A percentile compares a stretch with the other conserved stretches of the same genome.
phyloP scores from a whole-genome alignment of 2,329 filamentous ascomycete genomes.

The Xylaria sp. region DNA sequence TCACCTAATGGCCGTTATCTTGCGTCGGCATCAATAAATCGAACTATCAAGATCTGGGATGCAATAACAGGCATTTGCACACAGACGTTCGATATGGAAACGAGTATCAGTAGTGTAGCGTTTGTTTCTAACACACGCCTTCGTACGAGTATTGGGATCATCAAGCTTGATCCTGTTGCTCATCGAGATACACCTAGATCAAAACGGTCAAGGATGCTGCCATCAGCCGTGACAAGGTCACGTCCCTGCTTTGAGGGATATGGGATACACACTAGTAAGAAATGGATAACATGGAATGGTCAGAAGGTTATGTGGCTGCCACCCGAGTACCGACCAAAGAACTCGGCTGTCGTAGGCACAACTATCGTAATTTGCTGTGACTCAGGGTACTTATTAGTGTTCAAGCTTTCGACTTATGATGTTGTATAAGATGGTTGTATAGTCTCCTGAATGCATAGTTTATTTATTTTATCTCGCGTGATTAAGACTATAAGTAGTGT shows the following conservation, averaged over 20 bases:
- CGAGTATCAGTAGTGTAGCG: too few relatives aligned
- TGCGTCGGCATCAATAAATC: not conserved
- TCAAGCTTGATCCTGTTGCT: too few relatives aligned
- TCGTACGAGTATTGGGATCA: too few relatives aligned
- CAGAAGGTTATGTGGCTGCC: constrained; percentile 7
- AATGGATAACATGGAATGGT: constrained; percentile 7
- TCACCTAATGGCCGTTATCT: not conserved
- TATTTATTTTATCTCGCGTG: too few relatives aligned
- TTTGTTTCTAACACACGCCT: too few relatives aligned
- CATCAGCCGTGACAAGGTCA: too few relatives aligned
- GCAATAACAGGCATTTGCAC: not conserved
- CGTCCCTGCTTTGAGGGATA: not conserved
- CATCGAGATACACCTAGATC: too few relatives aligned
- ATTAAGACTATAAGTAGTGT: too few relatives aligned
- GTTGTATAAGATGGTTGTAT: too few relatives aligned
- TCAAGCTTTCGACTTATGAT: not conserved
- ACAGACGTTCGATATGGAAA: not conserved
- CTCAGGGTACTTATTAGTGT: not conserved
- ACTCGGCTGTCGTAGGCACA: not conserved
- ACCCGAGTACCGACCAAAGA: not conserved
- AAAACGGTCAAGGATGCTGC: too few relatives aligned
- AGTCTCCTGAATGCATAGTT: too few relatives aligned
- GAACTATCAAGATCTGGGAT: constrained; percentile 1
- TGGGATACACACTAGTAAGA: not conserved
- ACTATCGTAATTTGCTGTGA: not conserved